Base-by-base conservation (phyloP, 306 rosid species). In the Herpetospermum pedunculosum region DNA sequence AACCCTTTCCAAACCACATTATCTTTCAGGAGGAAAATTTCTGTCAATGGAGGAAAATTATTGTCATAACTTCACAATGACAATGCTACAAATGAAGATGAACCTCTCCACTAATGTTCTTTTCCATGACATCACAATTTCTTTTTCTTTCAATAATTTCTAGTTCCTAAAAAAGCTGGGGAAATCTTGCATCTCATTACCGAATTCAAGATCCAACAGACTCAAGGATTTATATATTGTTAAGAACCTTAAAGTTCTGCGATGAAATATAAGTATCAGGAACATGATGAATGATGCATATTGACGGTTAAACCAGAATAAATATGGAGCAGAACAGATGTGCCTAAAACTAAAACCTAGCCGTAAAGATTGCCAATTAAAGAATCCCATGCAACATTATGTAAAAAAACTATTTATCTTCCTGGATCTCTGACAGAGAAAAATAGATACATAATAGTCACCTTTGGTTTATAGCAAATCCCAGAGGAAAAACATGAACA, bases 401-500 rank as follows among this genome's bases (percentile, higher is more conserved):
- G 63, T 28, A 26, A 55, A 55, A 55, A 55, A 28, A 16, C n/a
- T 15, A 47, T 23, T 47, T 32, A 25, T 30, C 50, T 26, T 63
- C 70, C 48, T 37, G 18, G 1, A 46, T 16, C 47, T 28, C 16
- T 2, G 15, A 60, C 30, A 75, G 25, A 40, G 67, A 79, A 18
- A 26, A 44, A 64, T 29, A 64, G 75, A 74, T 77, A 34, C 54
- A 67, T 49, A 77, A 62, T 77, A 77, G 82, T 86, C 70, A 88
- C 98, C 96, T 86, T 77, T 87, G 92, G 74, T 65, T 75, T 59
- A 86, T 76, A 69, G 87, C 86, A 75, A 87, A 85, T 76, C 89
- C 92, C 63, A 93, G 87, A 65, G 89, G 82, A 82, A 93, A 93
- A 75, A 89, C 81, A 85, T 93, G 98, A 79, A 91, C 77, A 78